Conservation (phyloP, 2,329 filamentous ascomycete genomes). For the Rhynchosporium secalis region DNA sequence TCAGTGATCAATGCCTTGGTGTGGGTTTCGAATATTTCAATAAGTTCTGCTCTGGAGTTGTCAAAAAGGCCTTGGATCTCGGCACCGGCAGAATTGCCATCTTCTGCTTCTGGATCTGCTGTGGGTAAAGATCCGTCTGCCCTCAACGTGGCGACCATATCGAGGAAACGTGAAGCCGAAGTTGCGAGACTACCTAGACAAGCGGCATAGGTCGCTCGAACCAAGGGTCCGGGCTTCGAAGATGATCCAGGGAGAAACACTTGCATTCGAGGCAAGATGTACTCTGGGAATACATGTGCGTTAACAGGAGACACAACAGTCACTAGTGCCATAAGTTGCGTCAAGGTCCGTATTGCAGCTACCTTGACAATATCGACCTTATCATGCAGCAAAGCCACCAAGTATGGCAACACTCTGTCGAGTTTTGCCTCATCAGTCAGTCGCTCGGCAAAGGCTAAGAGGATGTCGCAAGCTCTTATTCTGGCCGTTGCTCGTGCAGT, state of each 20-base stretch:
- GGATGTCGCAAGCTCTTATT: constrained; percentile 83
- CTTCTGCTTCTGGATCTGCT: constrained; percentile 77
- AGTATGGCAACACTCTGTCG: constrained; percentile 87
- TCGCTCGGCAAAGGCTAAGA: constrained; percentile 87
- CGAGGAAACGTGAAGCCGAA: constrained; percentile 80
- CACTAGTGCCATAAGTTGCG: constrained; percentile 84
- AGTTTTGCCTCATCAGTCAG: constrained; percentile 94
- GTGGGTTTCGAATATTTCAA: constrained; percentile 81
- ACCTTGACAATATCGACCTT: constrained; percentile 81
- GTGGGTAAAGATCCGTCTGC: constrained; percentile 79
- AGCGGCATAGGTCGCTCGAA: constrained; percentile 89
- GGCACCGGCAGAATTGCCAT: constrained; percentile 63
- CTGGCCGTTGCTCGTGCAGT: constrained; percentile 87
- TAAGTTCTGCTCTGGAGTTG: constrained; percentile 77
- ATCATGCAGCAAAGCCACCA: constrained; percentile 81
- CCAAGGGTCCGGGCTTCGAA: constrained; percentile 63
- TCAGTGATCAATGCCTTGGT: constrained; percentile 91
- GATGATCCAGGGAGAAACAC: constrained; percentile 54
- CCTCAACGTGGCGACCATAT: constrained; percentile 85
- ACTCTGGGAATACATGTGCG: constrained; percentile 68
- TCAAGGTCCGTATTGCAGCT: constrained; percentile 80
- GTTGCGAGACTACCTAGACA: constrained; percentile 86
- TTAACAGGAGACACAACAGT: constrained; percentile 81
- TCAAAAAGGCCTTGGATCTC: constrained; percentile 85
- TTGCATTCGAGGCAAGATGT: constrained; percentile 65